phyloP scores from a whole-genome alignment of 208 protist species.

The Zelonia costaricensis region DNA sequence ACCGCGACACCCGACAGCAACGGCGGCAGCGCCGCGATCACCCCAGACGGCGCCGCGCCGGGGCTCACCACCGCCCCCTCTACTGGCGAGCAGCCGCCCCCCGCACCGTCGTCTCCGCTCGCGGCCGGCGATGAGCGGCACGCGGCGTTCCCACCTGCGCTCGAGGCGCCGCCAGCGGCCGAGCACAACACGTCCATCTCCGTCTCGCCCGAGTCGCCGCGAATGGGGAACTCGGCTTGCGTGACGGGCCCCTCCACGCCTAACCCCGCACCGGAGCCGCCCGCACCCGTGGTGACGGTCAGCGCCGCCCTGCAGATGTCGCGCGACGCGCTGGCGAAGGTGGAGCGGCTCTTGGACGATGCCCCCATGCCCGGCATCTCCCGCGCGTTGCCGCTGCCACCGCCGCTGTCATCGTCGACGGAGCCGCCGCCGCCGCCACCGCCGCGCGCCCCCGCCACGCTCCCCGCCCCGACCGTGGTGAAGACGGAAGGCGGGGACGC shows the following conservation, averaged over 20 bases:
- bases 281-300: neutral
- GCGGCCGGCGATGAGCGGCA: neutral
- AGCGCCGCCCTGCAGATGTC: conserved; percentile 32
- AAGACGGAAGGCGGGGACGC: too few relatives aligned
- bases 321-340: conserved; percentile 34
- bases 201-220: conserved; percentile 4
- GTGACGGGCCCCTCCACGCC: neutral
- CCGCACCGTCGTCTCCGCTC: too few relatives aligned
- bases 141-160: neutral
- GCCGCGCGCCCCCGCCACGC: neutral
- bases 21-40: neutral
- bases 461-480: neutral
- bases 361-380: neutral
- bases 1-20: neutral
- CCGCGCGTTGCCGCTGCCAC: conserved; percentile 6
- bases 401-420: neutral
- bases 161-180: neutral
- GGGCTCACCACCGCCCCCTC: too few relatives aligned
- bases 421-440: neutral
- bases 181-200: conserved; percentile 4
- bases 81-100: too few relatives aligned
- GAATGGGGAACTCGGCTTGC: neutral
- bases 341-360: conserved; percentile 29
- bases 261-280: neutral
- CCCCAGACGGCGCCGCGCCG: too few relatives aligned